These are phyloP conservation scores for Inga oerstediana DNA, from an alignment of 306 rosid species.

Conservation along the genomic window DNA sequence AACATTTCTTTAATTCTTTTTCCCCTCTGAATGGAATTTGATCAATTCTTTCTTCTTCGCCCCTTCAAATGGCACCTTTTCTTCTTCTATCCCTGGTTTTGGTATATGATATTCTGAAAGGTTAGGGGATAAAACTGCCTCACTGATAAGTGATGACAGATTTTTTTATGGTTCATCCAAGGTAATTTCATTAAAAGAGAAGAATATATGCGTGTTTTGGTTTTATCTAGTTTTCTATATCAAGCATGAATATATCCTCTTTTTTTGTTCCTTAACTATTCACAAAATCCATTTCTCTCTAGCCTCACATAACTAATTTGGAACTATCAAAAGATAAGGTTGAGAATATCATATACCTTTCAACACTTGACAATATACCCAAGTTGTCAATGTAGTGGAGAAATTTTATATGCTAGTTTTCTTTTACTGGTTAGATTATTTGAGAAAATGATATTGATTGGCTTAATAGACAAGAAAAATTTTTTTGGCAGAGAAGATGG, in stretches of 20 bases:
- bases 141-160: slow-evolving; percentile 4
- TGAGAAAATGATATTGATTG: slow-evolving; percentile 24
- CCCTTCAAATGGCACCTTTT: slow-evolving; percentile 27
- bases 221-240: neutral
- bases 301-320: neutral
- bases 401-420: neutral
- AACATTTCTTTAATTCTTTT: slow-evolving; percentile 19
- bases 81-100: slow-evolving; percentile 10
- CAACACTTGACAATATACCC: neutral
- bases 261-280: neutral
- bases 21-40: slow-evolving; percentile 16
- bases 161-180: neutral
- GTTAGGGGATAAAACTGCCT: neutral
- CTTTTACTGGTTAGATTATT: neutral
- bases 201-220: neutral
- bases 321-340: neutral
- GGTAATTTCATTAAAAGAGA: neutral
- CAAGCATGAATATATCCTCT: neutral
- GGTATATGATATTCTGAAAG: slow-evolving; percentile 25
- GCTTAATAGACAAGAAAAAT: slow-evolving; percentile 25
- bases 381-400: neutral
- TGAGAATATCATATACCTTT: neutral
- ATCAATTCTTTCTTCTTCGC: slow-evolving; percentile 5
- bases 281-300: neutral
- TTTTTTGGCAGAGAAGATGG: slow-evolving; percentile 1